Base-by-base conservation (phyloP, 768 basidiomycete species). In the Russula foetens region DNA sequence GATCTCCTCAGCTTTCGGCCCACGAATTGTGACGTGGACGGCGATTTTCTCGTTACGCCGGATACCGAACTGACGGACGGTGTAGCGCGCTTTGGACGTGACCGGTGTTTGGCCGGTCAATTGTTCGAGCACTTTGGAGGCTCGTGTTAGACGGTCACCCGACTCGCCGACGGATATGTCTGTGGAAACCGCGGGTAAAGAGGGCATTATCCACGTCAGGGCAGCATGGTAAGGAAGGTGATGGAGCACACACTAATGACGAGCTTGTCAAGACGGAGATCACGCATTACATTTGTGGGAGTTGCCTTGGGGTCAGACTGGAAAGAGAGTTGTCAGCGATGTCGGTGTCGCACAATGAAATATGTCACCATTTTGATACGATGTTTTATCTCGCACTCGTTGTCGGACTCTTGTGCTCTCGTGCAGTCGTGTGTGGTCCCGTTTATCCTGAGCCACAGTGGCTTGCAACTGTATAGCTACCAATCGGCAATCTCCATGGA, bases 1-100 rank as follows among this genome's bases (percentile, higher is more conserved):
- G 23, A 57, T 57, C 48, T 57, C 56, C 48, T 57, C 56, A 7
- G 56, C 56, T 23, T 57, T 57, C 4, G 56, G 56, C 28, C 56
- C 56, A 23, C 56, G 56, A 50, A 57, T 57, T 0, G 56, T 57
- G 47, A 57, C 56, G 39, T 57, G 82, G 48, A 92, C 91, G 51
- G 96, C 96, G 74, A 98, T 99, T 84, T 99, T 99, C 80, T 99
- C 96, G 82, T 99, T 99, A 79, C 97, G 91, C 75, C 97, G 90
- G 83, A 99, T 99, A 71, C 92, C 90, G 80, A 99, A 99, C 51
- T 90, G 90, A 69, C 96, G 94, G 76, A 98, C 93, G 72, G 97
- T 98, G 88, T 96, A 98, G 68, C 97, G 92, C 64, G 96, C 97
- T 84, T 98, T 99, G 74, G 95, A 98, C 68, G 95, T 97, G 35